Base-by-base conservation (phyloP, 495 filamentous ascomycete genomes). In the Parachaetomium inaequale region DNA sequence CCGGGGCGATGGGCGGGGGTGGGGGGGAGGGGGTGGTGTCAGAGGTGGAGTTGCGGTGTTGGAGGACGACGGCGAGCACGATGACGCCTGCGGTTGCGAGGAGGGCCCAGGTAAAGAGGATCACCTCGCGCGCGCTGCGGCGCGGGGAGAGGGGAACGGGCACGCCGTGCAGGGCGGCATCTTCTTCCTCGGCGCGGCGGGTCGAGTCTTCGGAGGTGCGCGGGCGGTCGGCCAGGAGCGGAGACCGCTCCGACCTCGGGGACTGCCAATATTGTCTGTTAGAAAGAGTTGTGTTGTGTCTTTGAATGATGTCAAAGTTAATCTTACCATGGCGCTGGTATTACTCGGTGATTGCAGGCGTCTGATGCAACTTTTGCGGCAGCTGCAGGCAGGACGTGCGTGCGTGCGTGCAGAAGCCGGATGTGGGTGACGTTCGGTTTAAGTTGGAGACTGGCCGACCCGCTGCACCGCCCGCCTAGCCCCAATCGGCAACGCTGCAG, bases 41-140 rank as follows among this genome's bases (percentile, higher is more conserved):
- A 61, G 69, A 51, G 55, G 65, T 29, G 73, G 76, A 36, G 58
- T 85, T 76, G 64, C 76, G 77, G 70, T 92, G 86, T 66, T 92
- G 88, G 66, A 85, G 87, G 43, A 91, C 72, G 11, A 91, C 88
- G 5, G 87, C 88, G 23, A 93, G 79, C 17, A 93, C 79, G 52
- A 94, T 82, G 8, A 93, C 86, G 28, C 81, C 83, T 23, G 87
- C 83, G 0, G 93, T 97, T 7, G 93, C 95, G n/a, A 94, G 70
- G 15, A 95, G 66, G 17, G 93, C 93, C 93, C 94, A 98, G 26
- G 83, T 75, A 64, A 96, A 92, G 42, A 96, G 73, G 5, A 87
- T 85, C 52, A 92, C 71, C 65, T 95, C 81, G 38, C 79, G 74
- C 36, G 74, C 7, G 42, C 72, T 66, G 66, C 61, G 43, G 52